Percentiles rank a stretch among this genome's conserved stretches.
These are phyloP conservation scores for Beauveria sp. DNA, from an alignment of 2,329 filamentous ascomycete genomes.

Conservation along the genomic window DNA sequence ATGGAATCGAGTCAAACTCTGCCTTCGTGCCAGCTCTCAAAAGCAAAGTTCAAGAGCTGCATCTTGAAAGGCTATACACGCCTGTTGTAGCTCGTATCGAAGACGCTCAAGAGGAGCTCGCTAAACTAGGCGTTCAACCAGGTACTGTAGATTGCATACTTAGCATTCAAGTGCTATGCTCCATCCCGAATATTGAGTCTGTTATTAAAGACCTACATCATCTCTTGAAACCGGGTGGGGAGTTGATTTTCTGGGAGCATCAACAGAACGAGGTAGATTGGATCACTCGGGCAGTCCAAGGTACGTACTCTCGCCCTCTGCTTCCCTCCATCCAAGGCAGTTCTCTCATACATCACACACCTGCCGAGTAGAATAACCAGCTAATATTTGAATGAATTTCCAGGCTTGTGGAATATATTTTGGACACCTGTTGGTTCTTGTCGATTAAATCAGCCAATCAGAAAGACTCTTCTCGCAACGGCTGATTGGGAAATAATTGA, in stretches of 20 bases:
- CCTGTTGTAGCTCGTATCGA: constrained; percentile 29
- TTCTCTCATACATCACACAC: background rate
- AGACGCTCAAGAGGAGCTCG: constrained; percentile 27
- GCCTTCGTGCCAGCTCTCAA: constrained; percentile 23
- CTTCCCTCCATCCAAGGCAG: background rate
- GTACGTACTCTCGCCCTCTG: constrained; percentile 16
- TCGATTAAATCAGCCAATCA: background rate
- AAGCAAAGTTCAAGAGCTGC: constrained; percentile 20
- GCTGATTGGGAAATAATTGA: constrained; percentile 6
- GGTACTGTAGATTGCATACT: constrained; percentile 32
- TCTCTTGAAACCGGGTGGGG: constrained; percentile 35
- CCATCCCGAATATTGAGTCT: constrained; percentile 22
- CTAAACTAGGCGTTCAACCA: constrained; percentile 26
- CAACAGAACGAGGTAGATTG: constrained; percentile 17
- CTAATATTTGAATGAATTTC: background rate
- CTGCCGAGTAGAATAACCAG: background rate
- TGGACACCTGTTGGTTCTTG: background rate
- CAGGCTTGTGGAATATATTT: constrained; percentile 1
- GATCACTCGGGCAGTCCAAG: constrained; percentile 22
- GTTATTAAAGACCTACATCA: constrained; percentile 27
- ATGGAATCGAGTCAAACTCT: constrained; percentile 34
- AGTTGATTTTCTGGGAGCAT: constrained; percentile 41
- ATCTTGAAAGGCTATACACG: constrained; percentile 28
- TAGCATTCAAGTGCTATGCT: constrained; percentile 35
- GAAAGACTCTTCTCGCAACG: background rate